These are phyloP conservation scores for Beauveria sp. DNA, from an alignment of 2,329 filamentous ascomycete species.

Conservation along the genomic window DNA sequence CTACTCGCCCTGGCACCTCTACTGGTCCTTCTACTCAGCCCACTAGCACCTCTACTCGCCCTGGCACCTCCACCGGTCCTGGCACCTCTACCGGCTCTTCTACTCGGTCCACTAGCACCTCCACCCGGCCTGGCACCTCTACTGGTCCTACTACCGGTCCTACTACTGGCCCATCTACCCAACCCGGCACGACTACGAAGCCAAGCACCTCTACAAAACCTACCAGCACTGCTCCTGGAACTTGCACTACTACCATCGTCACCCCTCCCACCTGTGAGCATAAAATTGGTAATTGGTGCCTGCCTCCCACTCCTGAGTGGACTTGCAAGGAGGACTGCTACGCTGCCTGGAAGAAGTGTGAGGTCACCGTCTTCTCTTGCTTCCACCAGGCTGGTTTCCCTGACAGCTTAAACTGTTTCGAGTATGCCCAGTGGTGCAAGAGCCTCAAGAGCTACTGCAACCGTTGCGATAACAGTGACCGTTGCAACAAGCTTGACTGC, in stretches of 20 bases:
- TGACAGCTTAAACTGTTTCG: constrained; percentile 40
- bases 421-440: constrained; percentile 43
- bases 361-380: constrained; percentile 41
- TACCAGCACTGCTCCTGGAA: constrained; percentile 18
- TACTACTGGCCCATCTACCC: constrained; percentile 13
- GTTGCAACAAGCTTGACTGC: constrained; percentile 37
- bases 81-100: constrained; percentile 1
- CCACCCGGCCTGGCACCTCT: background rate
- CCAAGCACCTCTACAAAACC: constrained; percentile 15
- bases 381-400: constrained; percentile 45
- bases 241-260: constrained; percentile 39
- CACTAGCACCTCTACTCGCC: background rate
- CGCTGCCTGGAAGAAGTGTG: constrained; percentile 35
- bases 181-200: constrained; percentile 14
- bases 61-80: background rate
- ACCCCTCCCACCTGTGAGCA: constrained; percentile 45
- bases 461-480: constrained; percentile 26
- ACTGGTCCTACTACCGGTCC: constrained; percentile 2
- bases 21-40: background rate
- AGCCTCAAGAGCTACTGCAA: constrained; percentile 38
- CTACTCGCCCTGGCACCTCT: background rate
- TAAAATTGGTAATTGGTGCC: constrained; percentile 47
- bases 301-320: constrained; percentile 41
- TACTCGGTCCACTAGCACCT: background rate
- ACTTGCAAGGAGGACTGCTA: constrained; percentile 34